Evolutionary conservation across 108 stramenopile genomes (phyloP).

Genomic region (Cyclotella atomus): DNA sequence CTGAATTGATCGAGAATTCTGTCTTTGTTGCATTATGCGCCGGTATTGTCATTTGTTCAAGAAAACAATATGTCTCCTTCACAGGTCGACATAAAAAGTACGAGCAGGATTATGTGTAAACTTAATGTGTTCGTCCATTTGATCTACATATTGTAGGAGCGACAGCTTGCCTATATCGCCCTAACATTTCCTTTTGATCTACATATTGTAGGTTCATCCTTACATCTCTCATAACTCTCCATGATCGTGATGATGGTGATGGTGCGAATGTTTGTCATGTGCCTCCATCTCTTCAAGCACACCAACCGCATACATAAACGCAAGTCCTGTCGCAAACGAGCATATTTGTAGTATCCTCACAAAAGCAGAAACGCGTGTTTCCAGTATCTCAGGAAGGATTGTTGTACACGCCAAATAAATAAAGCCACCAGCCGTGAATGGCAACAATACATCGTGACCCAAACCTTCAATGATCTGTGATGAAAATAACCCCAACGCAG

Average conservation of each 20-base stretch:
- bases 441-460: constrained; percentile 57
- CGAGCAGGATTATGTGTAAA: constrained; percentile 33
- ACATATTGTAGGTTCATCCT: no score
- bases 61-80: constrained; percentile 22
- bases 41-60: constrained; percentile 26
- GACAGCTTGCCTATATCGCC: no score
- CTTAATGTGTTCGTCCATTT: no score
- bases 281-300: constrained; percentile 62
- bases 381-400: constrained; percentile 79
- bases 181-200: no score
- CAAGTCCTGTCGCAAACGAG: constrained; percentile 70
- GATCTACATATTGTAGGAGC: no score
- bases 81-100: constrained; percentile 51
- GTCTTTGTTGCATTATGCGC: constrained; percentile 17
- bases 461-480: constrained; percentile 43
- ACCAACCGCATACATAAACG: constrained; percentile 75
- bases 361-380: constrained; percentile 42
- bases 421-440: constrained; percentile 85
- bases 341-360: constrained; percentile 61
- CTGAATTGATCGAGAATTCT: constrained; percentile 21
- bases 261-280: constrained; percentile 29
- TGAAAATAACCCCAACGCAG: constrained; percentile 67
- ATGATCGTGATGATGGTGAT: constrained; percentile 43
- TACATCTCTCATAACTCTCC: constrained; percentile 30
- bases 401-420: constrained; percentile 81